phyloP scores from a whole-genome alignment of 2,329 filamentous ascomycete species.

The Elsinoe ampelina region DNA sequence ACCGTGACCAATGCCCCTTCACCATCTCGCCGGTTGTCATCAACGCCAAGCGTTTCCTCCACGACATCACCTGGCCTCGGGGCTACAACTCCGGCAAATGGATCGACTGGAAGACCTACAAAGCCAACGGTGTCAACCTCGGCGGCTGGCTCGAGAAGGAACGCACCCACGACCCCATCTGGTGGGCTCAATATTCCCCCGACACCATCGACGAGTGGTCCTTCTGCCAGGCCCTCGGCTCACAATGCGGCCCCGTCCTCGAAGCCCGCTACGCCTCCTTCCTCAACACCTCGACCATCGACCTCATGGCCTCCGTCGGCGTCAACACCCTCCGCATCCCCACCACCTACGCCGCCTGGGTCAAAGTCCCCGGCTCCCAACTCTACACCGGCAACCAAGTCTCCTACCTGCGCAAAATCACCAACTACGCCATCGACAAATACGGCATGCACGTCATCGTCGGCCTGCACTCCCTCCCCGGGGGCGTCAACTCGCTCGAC shows the following conservation, averaged over 20 bases:
- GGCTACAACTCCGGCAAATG: slow-evolving; percentile 15
- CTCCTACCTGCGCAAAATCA: slow-evolving; percentile 24
- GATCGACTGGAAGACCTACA: slow-evolving; percentile 20
- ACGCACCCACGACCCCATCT: slow-evolving; percentile 20
- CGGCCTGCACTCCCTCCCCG: slow-evolving; percentile 27
- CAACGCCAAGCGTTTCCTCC: neutral
- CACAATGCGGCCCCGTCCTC: slow-evolving; percentile 23
- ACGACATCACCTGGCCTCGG: slow-evolving; percentile 15
- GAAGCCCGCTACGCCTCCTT: slow-evolving; percentile 26
- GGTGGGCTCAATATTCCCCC: slow-evolving; percentile 21
- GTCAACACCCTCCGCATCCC: slow-evolving; percentile 30
- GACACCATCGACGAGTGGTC: slow-evolving; percentile 29
- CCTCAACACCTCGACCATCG: slow-evolving; percentile 26
- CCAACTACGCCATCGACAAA: slow-evolving; percentile 29
- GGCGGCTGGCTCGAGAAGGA: slow-evolving; percentile 30
- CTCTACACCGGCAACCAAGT: slow-evolving; percentile 29
- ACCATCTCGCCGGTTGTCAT: neutral
- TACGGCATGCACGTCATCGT: slow-evolving; percentile 31
- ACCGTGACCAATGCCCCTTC: slow-evolving; percentile 14
- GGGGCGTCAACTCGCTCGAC: slow-evolving; percentile 26
- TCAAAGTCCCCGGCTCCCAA: slow-evolving; percentile 27
- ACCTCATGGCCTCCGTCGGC: slow-evolving; percentile 25
- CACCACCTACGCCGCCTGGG: slow-evolving; percentile 31
- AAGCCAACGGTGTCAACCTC: slow-evolving; percentile 22
- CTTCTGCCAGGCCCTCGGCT: slow-evolving; percentile 25